Percentiles rank a stretch among this genome's conserved stretches.
Conservation (phyloP, 306 rosid genomes). For the Prosopis cineraria region DNA sequence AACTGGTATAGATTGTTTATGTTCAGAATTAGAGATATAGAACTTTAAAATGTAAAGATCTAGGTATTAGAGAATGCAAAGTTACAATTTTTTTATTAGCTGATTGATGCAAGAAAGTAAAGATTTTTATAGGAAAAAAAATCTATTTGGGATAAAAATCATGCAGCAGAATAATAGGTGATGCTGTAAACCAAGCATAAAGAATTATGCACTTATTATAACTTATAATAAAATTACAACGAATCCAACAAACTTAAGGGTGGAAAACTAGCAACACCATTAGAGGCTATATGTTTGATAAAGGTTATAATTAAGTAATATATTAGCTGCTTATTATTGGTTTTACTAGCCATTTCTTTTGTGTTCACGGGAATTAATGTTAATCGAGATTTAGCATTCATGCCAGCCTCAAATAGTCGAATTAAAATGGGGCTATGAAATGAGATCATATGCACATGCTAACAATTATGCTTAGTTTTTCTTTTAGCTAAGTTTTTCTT, state of each 20-base stretch:
- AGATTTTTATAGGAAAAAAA: not conserved
- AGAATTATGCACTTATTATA: not conserved
- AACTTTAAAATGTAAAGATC: not conserved
- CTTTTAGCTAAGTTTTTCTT: too few relatives aligned
- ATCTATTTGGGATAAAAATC: not conserved
- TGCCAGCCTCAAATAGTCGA: too few relatives aligned
- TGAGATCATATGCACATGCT: too few relatives aligned
- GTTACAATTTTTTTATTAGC: not conserved
- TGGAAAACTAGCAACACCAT: not conserved
- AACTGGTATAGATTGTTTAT: not conserved
- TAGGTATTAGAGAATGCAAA: not conserved
- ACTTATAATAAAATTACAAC: too few relatives aligned
- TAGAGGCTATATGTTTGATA: not conserved
- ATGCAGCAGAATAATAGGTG: not conserved
- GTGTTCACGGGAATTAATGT: too few relatives aligned
- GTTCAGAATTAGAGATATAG: not conserved
- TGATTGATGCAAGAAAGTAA: not conserved
- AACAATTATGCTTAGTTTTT: too few relatives aligned
- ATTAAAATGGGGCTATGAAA: too few relatives aligned
- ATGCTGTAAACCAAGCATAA: not conserved
- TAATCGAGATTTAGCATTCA: too few relatives aligned
- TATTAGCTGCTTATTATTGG: too few relatives aligned
- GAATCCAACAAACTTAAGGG: too few relatives aligned
- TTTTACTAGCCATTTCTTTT: too few relatives aligned
- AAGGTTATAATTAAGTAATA: not conserved